These are phyloP conservation scores for Russula sp. DNA, from an alignment of 768 basidiomycete species.

Conservation along the genomic window DNA sequence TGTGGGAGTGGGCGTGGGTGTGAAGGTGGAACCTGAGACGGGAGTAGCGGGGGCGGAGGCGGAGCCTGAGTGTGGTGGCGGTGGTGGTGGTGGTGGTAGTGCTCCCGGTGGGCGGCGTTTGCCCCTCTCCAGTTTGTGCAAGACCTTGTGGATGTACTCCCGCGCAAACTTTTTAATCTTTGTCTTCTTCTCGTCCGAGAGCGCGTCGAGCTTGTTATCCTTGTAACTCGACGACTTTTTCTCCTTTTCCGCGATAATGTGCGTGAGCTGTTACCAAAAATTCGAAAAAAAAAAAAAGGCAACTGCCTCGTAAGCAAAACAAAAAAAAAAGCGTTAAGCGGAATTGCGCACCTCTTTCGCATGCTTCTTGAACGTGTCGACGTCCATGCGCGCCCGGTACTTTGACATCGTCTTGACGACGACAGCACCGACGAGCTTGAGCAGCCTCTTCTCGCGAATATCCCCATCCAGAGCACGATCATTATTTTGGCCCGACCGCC, in stretches of 20 bases:
- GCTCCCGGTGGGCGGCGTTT: constrained; percentile 23
- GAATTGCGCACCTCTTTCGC: constrained; percentile 74
- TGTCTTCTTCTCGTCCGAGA: constrained; percentile 77
- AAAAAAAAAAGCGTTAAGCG: too few relatives aligned
- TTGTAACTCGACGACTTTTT: constrained; percentile 80
- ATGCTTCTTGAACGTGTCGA: constrained; percentile 86
- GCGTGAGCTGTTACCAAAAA: constrained; percentile 86
- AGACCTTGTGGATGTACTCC: constrained; percentile 79
- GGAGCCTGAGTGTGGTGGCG: neutral
- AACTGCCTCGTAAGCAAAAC: neutral
- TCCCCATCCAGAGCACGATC: constrained; percentile 41
- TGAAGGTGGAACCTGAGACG: too few relatives aligned
- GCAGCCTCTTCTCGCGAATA: constrained; percentile 72
- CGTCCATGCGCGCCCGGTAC: constrained; percentile 64
- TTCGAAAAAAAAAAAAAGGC: too few relatives aligned
- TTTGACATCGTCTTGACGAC: constrained; percentile 94
- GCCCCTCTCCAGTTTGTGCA: constrained; percentile 56
- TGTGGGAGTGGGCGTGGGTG: too few relatives aligned
- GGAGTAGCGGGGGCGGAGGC: too few relatives aligned
- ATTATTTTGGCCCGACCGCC: constrained; percentile 47
- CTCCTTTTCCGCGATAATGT: constrained; percentile 88
- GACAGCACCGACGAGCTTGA: constrained; percentile 78
- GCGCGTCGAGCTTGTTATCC: constrained; percentile 60
- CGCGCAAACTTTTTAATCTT: constrained; percentile 95
- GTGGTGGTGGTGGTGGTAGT: neutral